Percentiles rank a stretch among this genome's conserved stretches.
phyloP scores from a whole-genome alignment of 1,139 yeast species.

The Debaryomyces fabryi region DNA sequence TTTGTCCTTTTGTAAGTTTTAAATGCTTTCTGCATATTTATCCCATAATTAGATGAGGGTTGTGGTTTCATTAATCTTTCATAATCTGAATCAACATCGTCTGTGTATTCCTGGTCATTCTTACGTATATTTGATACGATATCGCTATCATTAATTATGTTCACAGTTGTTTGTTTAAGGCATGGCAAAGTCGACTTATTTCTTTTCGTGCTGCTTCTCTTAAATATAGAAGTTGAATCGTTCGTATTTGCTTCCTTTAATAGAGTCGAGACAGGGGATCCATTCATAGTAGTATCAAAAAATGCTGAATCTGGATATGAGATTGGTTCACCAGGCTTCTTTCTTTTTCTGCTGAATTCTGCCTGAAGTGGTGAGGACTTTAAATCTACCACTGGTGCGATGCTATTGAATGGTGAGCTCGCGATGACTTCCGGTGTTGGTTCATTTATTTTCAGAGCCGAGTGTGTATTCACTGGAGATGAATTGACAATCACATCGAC shows the following conservation, averaged over 20 bases:
- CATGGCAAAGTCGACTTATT: neutral
- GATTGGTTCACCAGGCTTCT: constrained; percentile 41
- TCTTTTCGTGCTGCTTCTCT: constrained; percentile 3
- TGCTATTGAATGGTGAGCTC: constrained; percentile 10
- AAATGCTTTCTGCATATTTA: neutral
- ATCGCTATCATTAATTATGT: neutral
- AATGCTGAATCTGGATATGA: constrained; percentile 36
- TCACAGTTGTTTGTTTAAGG: neutral
- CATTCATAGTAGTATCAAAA: constrained; percentile 25
- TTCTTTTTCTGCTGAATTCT: constrained; percentile 10
- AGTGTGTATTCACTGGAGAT: constrained; percentile 1
- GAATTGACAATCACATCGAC: constrained; percentile 1
- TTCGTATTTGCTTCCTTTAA: constrained; percentile 5
- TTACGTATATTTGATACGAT: neutral
- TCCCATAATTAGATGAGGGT: neutral
- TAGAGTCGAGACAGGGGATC: constrained; percentile 21
- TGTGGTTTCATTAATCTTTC: neutral
- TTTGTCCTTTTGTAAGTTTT: constrained; percentile 2
- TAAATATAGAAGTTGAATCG: neutral
- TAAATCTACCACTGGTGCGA: constrained; percentile 8
- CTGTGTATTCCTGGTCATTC: neutral
- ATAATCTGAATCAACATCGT: neutral
- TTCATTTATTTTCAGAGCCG: neutral
- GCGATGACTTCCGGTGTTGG: neutral
- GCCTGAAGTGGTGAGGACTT: constrained; percentile 23